phyloP scores from a whole-genome alignment of 345 rosid genomes.

The Excoecaria cochinchinensis region DNA sequence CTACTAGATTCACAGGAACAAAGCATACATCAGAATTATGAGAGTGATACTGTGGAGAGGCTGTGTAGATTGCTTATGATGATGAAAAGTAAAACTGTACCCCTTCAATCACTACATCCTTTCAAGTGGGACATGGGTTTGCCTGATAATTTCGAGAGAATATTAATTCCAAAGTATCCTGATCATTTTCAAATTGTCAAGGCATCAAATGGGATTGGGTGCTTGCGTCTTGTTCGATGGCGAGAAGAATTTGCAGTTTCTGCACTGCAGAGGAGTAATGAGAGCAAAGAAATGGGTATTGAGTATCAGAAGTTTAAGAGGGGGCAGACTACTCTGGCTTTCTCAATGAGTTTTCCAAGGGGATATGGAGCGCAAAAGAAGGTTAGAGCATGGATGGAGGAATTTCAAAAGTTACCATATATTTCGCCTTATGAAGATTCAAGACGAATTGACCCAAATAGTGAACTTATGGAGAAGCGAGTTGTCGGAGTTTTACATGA shows the following conservation, averaged over 20 bases:
- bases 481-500: slow-evolving; percentile 93
- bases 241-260: slow-evolving; percentile 69
- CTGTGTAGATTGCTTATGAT: slow-evolving; percentile 84
- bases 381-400: slow-evolving; percentile 95
- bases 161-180: slow-evolving; percentile 57
- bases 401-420: slow-evolving; percentile 91
- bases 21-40: slow-evolving; percentile 60
- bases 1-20: slow-evolving; percentile 78
- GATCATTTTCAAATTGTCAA: slow-evolving; percentile 63
- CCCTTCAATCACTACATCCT: slow-evolving; percentile 64
- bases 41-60: slow-evolving; percentile 73
- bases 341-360: slow-evolving; percentile 84
- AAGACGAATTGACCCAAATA: slow-evolving; percentile 63
- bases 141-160: slow-evolving; percentile 69
- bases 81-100: slow-evolving; percentile 64
- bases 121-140: slow-evolving; percentile 89
- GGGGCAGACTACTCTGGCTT: slow-evolving; percentile 64
- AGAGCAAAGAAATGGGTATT: slow-evolving; percentile 37
- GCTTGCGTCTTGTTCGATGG: slow-evolving; percentile 64
- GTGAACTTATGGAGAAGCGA: slow-evolving; percentile 95
- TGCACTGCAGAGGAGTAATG: slow-evolving; percentile 56
- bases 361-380: slow-evolving; percentile 91
- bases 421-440: slow-evolving; percentile 89
- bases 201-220: slow-evolving; percentile 50
- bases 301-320: slow-evolving; percentile 74